phyloP scores from a whole-genome alignment of 495 filamentous ascomycete genomes.

The Penicillium cinerascens region DNA sequence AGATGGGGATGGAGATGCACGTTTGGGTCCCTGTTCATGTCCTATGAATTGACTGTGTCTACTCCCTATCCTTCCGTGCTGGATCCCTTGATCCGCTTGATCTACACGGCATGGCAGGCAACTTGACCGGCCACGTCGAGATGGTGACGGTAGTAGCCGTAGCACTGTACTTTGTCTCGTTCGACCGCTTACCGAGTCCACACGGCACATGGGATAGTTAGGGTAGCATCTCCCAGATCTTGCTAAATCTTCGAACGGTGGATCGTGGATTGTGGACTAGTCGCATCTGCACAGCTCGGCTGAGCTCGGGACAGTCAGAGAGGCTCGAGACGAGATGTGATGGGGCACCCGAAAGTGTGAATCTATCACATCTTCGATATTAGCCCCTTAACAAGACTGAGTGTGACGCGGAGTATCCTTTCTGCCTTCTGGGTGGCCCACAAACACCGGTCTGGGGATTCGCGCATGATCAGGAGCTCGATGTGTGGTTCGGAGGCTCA shows the following conservation, averaged over 20 bases:
- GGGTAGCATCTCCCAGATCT: background rate
- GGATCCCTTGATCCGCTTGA: background rate
- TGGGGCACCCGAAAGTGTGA: background rate
- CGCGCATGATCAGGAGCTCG: background rate
- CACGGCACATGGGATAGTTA: background rate
- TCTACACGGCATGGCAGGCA: background rate
- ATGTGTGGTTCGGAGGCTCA: background rate
- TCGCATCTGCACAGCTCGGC: background rate
- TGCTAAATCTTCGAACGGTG: background rate
- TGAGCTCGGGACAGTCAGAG: slow-evolving; percentile 6
- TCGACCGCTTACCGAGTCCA: background rate
- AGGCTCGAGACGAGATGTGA: background rate
- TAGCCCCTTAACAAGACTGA: background rate
- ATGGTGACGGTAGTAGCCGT: background rate
- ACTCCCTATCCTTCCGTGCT: background rate
- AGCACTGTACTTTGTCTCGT: background rate
- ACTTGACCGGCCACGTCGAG: background rate
- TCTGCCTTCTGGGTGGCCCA: background rate
- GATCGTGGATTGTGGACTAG: background rate
- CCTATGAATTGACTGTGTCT: too few relatives aligned
- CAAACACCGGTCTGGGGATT: background rate
- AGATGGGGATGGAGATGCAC: background rate
- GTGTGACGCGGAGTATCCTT: background rate
- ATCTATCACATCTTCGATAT: background rate
- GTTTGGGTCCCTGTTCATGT: too few relatives aligned